phyloP scores from a whole-genome alignment of 257 asterid genomes.

The Nicotiana undulata region DNA sequence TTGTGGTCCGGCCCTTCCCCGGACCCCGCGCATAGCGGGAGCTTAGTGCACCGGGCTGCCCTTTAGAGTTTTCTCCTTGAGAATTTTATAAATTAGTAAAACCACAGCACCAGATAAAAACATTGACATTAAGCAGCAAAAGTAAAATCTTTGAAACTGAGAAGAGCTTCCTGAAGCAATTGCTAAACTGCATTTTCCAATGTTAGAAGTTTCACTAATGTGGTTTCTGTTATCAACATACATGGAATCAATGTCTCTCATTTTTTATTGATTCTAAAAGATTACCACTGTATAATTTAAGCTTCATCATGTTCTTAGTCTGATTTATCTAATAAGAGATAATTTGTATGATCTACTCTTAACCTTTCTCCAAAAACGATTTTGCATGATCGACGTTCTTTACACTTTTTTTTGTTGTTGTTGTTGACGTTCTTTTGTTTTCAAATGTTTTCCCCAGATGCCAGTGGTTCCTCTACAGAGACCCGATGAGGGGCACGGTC shows the following conservation, averaged over 20 bases:
- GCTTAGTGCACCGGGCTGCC: no score
- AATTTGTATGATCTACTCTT: neutral
- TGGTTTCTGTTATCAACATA: neutral
- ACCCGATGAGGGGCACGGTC: slow-evolving; percentile 70
- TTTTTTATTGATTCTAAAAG: neutral
- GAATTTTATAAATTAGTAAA: neutral
- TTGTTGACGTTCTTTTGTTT: slow-evolving; percentile 1
- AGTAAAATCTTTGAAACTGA: neutral
- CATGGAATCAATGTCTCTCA: neutral
- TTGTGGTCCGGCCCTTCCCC: no score
- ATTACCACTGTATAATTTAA: neutral
- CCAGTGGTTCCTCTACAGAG: slow-evolving; percentile 86
- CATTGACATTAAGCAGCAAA: neutral
- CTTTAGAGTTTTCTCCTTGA: neutral
- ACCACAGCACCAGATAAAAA: neutral
- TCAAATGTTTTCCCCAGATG: slow-evolving; percentile 37
- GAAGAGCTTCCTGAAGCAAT: neutral
- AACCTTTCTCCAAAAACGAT: neutral
- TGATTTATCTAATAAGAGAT: neutral
- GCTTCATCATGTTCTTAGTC: neutral
- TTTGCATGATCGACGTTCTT: neutral
- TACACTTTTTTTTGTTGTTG: no score
- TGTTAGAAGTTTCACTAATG: neutral
- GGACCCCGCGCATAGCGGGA: no score
- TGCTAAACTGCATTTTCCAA: neutral